phyloP scores from a whole-genome alignment of 2,329 filamentous ascomycete genomes.

The Fusarium sp. region DNA sequence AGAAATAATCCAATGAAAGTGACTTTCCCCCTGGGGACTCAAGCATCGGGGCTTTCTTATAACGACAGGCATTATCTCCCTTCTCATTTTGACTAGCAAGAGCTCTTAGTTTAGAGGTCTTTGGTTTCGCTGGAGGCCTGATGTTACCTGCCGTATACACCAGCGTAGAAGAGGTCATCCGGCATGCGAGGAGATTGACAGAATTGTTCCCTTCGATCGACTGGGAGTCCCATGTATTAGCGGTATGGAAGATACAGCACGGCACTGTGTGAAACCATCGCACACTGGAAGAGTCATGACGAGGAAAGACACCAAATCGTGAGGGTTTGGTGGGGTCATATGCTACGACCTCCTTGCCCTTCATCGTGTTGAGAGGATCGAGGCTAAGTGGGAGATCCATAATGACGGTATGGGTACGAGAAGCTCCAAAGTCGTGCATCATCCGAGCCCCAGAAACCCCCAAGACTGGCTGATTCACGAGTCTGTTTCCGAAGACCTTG shows the following conservation, averaged over 20 bases:
- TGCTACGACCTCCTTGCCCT: slow-evolving; percentile 66
- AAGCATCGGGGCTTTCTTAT: not conserved
- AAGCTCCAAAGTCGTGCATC: slow-evolving; percentile 83
- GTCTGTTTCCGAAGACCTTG: not conserved
- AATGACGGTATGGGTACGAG: slow-evolving; percentile 71
- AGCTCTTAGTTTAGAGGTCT: accelerated
- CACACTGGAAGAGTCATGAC: slow-evolving; percentile 67
- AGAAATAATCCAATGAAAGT: accelerated
- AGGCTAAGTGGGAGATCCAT: slow-evolving; percentile 76
- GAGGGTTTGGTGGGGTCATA: slow-evolving; percentile 70
- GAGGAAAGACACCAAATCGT: slow-evolving; percentile 76
- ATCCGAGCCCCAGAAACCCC: slow-evolving; percentile 74
- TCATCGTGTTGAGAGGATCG: slow-evolving; percentile 70
- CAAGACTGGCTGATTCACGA: slow-evolving; percentile 60
- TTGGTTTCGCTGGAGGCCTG: slow-evolving; percentile 35
- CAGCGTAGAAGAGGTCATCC: slow-evolving; percentile 73
- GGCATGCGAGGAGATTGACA: slow-evolving; percentile 75
- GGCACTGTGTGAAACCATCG: slow-evolving; percentile 76
- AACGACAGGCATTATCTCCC: not conserved
- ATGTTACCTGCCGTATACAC: slow-evolving; percentile 76
- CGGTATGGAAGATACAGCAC: slow-evolving; percentile 79
- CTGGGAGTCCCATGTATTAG: slow-evolving; percentile 73
- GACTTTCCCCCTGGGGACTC: not conserved
- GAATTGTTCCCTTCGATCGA: not conserved
- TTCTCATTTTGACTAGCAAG: not conserved